Evolutionary conservation across 257 asterid species (phyloP).

Genomic region (Fraxinus anomala): DNA sequence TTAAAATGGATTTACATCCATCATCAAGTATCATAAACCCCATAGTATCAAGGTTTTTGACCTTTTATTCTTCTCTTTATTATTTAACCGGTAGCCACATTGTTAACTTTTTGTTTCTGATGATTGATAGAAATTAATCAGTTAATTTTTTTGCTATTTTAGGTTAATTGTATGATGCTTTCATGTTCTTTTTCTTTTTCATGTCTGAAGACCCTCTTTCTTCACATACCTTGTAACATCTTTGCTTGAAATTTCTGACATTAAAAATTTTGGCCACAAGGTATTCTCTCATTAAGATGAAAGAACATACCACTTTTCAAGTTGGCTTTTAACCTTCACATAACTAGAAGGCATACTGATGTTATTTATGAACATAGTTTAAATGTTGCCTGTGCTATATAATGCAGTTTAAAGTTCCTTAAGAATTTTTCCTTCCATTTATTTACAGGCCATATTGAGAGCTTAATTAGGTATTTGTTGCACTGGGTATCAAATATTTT

Average conservation of each 20-base stretch:
- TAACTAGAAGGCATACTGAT: not conserved
- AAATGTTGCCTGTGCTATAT: not conserved
- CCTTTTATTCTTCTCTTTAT: not conserved
- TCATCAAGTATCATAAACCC: slow-evolving; percentile 40
- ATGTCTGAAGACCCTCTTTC: not conserved
- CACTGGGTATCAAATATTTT: not conserved
- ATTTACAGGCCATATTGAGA: not conserved
- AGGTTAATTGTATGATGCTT: not conserved
- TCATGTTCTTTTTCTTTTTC: not conserved
- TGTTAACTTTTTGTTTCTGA: not conserved
- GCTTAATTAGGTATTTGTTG: not conserved
- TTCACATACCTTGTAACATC: not conserved
- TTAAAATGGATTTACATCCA: slow-evolving; percentile 58
- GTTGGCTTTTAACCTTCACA: not conserved
- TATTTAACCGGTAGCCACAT: slow-evolving; percentile 10
- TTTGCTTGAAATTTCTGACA: not conserved
- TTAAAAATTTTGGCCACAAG: not conserved
- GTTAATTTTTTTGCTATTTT: not conserved
- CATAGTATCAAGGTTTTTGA: slow-evolving; percentile 44
- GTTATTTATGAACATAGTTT: not conserved
- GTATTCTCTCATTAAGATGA: not conserved
- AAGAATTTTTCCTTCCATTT: not conserved
- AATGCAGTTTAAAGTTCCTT: not conserved
- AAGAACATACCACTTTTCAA: not conserved
- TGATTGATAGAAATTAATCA: not conserved